Evolutionary conservation across 2,329 filamentous ascomycete species (phyloP).

Genomic region (Teratosphaeria destructans): DNA sequence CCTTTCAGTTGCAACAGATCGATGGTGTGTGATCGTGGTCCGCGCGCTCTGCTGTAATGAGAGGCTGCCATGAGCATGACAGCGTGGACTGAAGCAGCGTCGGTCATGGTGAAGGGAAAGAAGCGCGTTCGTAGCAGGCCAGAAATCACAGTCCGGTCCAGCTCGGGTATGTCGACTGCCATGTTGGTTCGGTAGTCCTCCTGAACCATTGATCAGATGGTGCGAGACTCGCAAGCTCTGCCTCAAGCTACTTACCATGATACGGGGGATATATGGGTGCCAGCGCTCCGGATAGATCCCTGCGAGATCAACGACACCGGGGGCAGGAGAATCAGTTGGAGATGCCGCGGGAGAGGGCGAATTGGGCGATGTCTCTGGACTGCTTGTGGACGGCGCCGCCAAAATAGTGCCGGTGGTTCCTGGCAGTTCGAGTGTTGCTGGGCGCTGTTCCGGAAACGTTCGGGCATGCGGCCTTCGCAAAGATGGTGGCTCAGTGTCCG

Average conservation of each 20-base stretch:
- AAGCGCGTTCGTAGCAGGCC: slow-evolving; percentile 29
- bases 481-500: slow-evolving; percentile 1
- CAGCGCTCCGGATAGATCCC: slow-evolving; percentile 29
- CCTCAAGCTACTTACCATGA: slow-evolving; percentile 13
- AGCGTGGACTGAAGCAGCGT: slow-evolving; percentile 31
- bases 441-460: slow-evolving; percentile 10
- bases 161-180: slow-evolving; percentile 33
- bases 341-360: slow-evolving; percentile 14
- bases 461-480: neutral
- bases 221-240: neutral
- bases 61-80: slow-evolving; percentile 34
- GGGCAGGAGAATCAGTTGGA: slow-evolving; percentile 10
- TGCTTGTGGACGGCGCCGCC: slow-evolving; percentile 10
- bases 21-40: slow-evolving; percentile 21
- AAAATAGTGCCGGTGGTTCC: neutral
- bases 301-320: slow-evolving; percentile 15
- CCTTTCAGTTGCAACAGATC: slow-evolving; percentile 34
- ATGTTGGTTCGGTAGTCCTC: slow-evolving; percentile 25
- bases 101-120: slow-evolving; percentile 33
- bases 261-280: slow-evolving; percentile 25
- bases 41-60: slow-evolving; percentile 27
- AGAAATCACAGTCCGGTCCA: slow-evolving; percentile 27
- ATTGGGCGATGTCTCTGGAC: slow-evolving; percentile 12
- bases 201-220: slow-evolving; percentile 6
- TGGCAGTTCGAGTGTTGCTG: slow-evolving; percentile 6